Base-by-base conservation (phyloP, 2,329 filamentous ascomycete genomes). In the Aspergillus candidus region DNA sequence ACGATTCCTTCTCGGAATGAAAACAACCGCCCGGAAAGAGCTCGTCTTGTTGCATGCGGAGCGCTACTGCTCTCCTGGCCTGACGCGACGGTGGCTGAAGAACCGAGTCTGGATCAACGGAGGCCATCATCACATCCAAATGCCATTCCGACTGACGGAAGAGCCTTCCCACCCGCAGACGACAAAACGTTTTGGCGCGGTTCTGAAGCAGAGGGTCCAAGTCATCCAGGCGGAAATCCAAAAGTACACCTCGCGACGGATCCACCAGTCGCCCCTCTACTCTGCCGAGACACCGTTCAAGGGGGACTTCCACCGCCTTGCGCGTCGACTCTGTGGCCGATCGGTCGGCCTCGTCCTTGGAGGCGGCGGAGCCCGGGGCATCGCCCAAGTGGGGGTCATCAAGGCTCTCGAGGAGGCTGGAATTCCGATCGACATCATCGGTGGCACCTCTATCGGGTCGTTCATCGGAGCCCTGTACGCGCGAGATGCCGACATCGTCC, bases 91-190 rank as follows among this genome's bases (percentile, higher is more conserved):
- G 29, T 98, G 93, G 93, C 71, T 98, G 11, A 82, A 84, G 49
- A 96, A 95, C 58, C 84, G 93, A 1, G 83, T 94, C 49, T 98
- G 93, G 93, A 93, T 98, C 66, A 98, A 97, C 54, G 93, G 93
- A 12, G 91, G 91, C 4, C 94, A 98, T 63, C 93, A 94, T 60
- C 93, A 98, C 56, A 86, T 98, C 11, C 93, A 98, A 59, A 97
- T 98, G 93, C 78, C 86, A 0, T 91, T 93, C 64, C 80, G 84
- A 32, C 77, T 83, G 3, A 84, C 86, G 36, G 72, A 83, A 1
- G 83, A 94, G 52, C 86, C 89, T 3, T 80, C 86, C 0, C 84
- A 89, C 57, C 79, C 84, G 14, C 82, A 83, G 11, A 77, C 80
- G 11, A 77, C 80, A 1, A 88, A 88, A 55, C 84, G 85, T 40